Conservation (phyloP, 2,329 filamentous ascomycete species). For the Monosporascus ibericus region DNA sequence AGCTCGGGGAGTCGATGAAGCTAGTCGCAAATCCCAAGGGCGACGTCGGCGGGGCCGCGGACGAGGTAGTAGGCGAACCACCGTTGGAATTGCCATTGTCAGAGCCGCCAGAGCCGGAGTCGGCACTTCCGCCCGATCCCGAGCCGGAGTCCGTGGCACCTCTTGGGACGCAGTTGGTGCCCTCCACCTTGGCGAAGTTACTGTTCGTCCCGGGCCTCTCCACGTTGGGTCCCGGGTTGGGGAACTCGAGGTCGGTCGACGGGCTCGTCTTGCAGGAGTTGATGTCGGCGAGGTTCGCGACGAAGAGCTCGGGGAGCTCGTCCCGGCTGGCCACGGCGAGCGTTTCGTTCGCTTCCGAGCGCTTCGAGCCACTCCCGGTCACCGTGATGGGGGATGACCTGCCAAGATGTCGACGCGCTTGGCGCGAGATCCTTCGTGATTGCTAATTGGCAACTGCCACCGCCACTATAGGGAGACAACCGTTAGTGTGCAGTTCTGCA, state of each 20-base stretch:
- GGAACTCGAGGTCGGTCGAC: slow-evolving; percentile 51
- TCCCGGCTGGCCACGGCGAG: slow-evolving; percentile 38
- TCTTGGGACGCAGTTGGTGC: slow-evolving; percentile 22
- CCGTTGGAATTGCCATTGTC: too few species aligned
- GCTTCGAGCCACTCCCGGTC: slow-evolving; percentile 25
- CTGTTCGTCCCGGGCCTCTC: slow-evolving; percentile 30
- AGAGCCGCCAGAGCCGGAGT: background rate
- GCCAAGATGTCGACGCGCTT: slow-evolving; percentile 45
- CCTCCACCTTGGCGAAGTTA: slow-evolving; percentile 21
- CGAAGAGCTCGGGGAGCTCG: slow-evolving; percentile 59
- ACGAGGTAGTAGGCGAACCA: background rate
- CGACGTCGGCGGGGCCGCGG: background rate
- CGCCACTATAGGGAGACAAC: slow-evolving; percentile 35
- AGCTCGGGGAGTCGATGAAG: slow-evolving; percentile 2
- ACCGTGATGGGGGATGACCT: slow-evolving; percentile 64
- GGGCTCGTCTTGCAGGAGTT: slow-evolving; percentile 50
- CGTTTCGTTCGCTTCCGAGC: slow-evolving; percentile 14
- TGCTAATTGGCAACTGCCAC: slow-evolving; percentile 68
- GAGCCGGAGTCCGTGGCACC: slow-evolving; percentile 19
- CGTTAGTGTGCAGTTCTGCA: too few species aligned
- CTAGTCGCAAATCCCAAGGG: slow-evolving; percentile 6
- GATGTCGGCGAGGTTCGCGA: slow-evolving; percentile 52
- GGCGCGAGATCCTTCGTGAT: slow-evolving; percentile 54
- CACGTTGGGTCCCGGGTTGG: slow-evolving; percentile 53
- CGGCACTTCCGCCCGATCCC: slow-evolving; percentile 4